Evolutionary conservation across 1,139 yeast genomes (phyloP), one percentile per base, ranked within the genome.

Genomic region (Meyerozyma sp.): DNA sequence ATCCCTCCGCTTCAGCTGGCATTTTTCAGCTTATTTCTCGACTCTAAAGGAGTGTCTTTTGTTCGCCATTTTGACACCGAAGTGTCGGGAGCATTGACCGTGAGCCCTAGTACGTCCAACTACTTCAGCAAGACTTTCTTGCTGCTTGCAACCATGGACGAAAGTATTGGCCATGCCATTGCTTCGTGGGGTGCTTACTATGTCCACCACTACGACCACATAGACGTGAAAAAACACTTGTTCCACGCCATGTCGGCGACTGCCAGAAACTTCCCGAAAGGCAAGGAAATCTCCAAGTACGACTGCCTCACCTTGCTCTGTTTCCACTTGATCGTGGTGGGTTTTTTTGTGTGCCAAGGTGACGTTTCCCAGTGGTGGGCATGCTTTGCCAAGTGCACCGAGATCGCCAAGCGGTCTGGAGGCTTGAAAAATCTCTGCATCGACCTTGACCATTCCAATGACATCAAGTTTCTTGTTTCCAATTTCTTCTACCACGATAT

Each of bases 41-140:
- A 30, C 16, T 30, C 34, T 13, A 30, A 30, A 30, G 34, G 34
- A 13, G 34, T 30, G 10, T 13, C 34, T 13, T 30, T 30, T 14
- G 52, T 30, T 16, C 34, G 20, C 5, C 34, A 30, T 16, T 30
- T 30, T 10, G 34, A 30, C 20, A 14, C 5, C 20, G 34, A 30
- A 16, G 34, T 30, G 20, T 30, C 34, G 18, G 14, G 34, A 2
- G 34, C 34, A 13, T 14, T 30, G 20, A 30, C 34, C 2, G 34
- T 30, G 18, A 30, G 34, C 20, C 34, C 34, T 3, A 13, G 34
- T 9, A 30, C 49, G 34, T 51, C 51, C 50, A 55, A 55, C 43
- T 54, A 55, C 42, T 54, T 54, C 34, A 44, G 51, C 44, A 53
- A 50, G 40, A 55, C 58, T 5, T 54, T 54, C 34, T 41, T 53